Evolutionary conservation across 2,329 filamentous ascomycete genomes (phyloP), one percentile per base, ranked within the genome.

Genomic region (Arthrinium puccinioides): DNA sequence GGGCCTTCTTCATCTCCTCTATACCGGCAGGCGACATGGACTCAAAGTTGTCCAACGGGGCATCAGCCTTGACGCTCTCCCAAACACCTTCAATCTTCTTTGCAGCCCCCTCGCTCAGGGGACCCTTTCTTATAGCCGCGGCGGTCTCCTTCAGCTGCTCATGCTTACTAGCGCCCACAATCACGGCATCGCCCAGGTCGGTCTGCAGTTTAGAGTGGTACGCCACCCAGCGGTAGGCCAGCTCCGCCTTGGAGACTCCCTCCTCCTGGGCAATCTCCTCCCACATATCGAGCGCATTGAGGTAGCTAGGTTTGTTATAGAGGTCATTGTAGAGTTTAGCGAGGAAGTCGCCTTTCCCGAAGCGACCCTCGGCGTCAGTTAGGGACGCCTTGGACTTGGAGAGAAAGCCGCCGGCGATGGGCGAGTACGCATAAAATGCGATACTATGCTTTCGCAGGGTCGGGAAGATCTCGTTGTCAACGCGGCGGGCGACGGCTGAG

Each of bases 401-500:
- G 26, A 42, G 32, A 23, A 42, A 42, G 8, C 40, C 40, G 21
- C 40, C 40, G 8, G 40, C 40, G 15, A 42, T 33, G 52, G 2
- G 59, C 7, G 59, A 64, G 39, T 61, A 72, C 0, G 61, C 65
- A 39, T 62, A 64, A 37, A 69, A 71, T 0, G 59, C 47, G 2
- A 72, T 68, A 10, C 51, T 53, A 25, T 65, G 46, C 37, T 62
- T 56, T 3, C 66, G 57, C 9, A 71, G 47, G 0, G 63, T 35
- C 0, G 67, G 63, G 14, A 71, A 60, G 2, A 72, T 49, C 10
- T 60, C 55, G 21, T 54, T 53, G 39, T 73, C 70, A 6, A 51
- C 55, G 3, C 56, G 50, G 30, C 70, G 56, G 4, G 57, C 56
- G 10, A 73, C 49, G 7, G 61, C 53, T 37, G 71, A 70, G 49